Conservation (phyloP, 192 early-diverging fungal species). For the Podila minutissima region DNA sequence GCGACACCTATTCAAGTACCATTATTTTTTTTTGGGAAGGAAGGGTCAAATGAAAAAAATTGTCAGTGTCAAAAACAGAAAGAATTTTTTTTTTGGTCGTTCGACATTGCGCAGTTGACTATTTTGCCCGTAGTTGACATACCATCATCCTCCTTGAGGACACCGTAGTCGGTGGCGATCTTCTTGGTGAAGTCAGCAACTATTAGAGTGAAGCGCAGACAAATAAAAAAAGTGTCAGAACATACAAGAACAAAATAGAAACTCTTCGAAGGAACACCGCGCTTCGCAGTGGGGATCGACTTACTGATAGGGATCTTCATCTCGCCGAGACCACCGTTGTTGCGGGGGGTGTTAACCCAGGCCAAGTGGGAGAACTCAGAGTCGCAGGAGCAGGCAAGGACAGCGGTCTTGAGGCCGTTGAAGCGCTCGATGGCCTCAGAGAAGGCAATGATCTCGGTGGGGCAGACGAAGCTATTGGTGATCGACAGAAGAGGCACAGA, state of each 20-base stretch:
- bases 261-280: constrained; percentile 23
- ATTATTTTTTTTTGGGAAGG: not conserved
- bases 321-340: constrained; percentile 91
- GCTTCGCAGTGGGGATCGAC: not conserved
- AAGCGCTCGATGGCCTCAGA: constrained; percentile 88
- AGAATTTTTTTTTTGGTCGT: not conserved
- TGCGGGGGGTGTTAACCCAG: constrained; percentile 86
- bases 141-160: constrained; percentile 82
- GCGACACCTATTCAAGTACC: constrained; percentile 61
- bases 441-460: constrained; percentile 95
- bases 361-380: constrained; percentile 88
- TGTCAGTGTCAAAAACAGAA: not conserved
- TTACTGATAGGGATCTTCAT: constrained; percentile 87
- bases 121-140: constrained; percentile 44
- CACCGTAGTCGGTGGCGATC: constrained; percentile 89
- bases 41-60: not conserved
- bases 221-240: not conserved
- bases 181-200: constrained; percentile 89
- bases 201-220: not conserved
- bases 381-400: constrained; percentile 78
- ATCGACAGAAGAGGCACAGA: not conserved
- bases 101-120: constrained; percentile 5
- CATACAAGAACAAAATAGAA: not conserved
- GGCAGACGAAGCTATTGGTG: constrained; percentile 76
- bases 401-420: constrained; percentile 78